Base-by-base conservation (phyloP, 192 early-diverging fungal genomes). In the Coemansia sp. region DNA sequence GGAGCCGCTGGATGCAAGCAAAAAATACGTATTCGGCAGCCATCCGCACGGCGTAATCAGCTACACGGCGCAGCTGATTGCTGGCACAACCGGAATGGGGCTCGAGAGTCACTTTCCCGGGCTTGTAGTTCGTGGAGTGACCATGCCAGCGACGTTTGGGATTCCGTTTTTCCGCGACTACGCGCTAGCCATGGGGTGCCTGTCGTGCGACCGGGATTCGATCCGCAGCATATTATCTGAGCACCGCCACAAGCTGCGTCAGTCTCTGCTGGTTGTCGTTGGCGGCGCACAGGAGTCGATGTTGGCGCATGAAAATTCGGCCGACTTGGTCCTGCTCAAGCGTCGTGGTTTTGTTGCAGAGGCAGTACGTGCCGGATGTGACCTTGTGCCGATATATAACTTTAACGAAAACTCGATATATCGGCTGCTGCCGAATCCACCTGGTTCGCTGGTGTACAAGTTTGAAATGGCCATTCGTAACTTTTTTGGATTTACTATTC, bases 341-440 rank as follows among this genome's bases (percentile, higher is more conserved):
- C 84, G 94, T 21, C 61, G 89, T 2, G 96, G 96, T 0, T 98
- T 98, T 73, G 85, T 98, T 59, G 89, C 91, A 55, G 74, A 95
- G 40, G 96, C 96, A 9, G 81, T 97, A 3, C 71, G 80, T 4
- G 85, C 91, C 25, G 90, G 91, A 6, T 89, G 94, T 14, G 75
- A 75, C 22, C 72, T 98, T 11, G 91, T 94, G 12, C 96, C 96
- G 14, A 85, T 92, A 1, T 91, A 92, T 67, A 86, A 87, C 21
- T 97, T 99, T 78, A 95, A 94, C 55, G 94, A 99, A 72, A 95
- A 93, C 71, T 88, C 95, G 25, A 70, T 95, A 25, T 98, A 90
- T 70, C 82, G 90, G 19, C 89, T 93, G 17, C 78, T 89, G 23
- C 74, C 80, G 53, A 91, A 93, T 49, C 68, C 66, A 1, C 69